Evolutionary conservation across 257 asterid species (phyloP), one percentile per base, ranked within the genome.

Genomic region (Solanum arcanum): DNA sequence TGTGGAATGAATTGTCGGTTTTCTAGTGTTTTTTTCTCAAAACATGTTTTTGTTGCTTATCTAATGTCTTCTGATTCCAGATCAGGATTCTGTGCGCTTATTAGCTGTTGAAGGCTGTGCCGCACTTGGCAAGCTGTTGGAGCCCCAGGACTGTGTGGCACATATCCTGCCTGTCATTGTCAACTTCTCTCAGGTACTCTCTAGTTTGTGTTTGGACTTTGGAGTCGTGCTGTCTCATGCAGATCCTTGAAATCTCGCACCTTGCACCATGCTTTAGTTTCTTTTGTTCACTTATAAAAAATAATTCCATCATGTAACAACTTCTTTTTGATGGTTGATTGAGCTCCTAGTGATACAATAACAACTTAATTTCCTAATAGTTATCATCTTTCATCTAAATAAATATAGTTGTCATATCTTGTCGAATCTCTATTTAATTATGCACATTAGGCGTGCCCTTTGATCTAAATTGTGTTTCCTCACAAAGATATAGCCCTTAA

Each of bases 81-180:
- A 94, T 92, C 98, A 95, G 91, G 98, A 95, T 88, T 95, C 98
- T 69, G 98, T 95, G 86, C 98, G 98, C 12, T 91, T 95, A 87
- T 92, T 95, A 60, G 98, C 98, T 88, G 98, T 95, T 59, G 98
- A 95, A 88, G 94, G 98, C 68, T 95, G 98, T 90, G 99, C 98
- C 76, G 97, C 99, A 87, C 94, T 96, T 83, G 99, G 99, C 27
- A 96, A 96, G 91, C 91, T 96, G 91, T 87, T 96, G 94, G 98
- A 96, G 91, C 94, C 98, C 66, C 97, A 94, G 89, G 99, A 96
- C 88, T 96, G 99, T 90, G 95, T 94, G 89, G 91, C 95, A 59
- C 98, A 96, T 84, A 90, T 96, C 87, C 98, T 96, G 84, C 99
- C 98, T 27, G 98, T 96, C 88, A 93, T 96, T 89, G 98, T 96